Percentiles rank a stretch among this genome's conserved stretches.
Evolutionary conservation across 2,329 filamentous ascomycete genomes (phyloP).

Genomic region (Sporothrix variecibatus): DNA sequence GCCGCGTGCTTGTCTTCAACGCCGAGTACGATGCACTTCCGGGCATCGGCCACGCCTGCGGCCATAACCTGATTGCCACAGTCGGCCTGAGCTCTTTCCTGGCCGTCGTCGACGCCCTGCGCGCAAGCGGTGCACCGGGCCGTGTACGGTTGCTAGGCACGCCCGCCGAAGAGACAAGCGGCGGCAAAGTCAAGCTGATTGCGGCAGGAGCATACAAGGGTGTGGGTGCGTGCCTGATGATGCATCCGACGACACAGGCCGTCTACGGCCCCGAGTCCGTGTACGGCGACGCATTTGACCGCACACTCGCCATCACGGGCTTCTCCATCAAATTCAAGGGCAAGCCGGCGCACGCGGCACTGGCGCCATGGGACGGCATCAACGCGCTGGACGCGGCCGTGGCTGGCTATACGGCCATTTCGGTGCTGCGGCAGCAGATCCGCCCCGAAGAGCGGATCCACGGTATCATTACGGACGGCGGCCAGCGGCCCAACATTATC

Average conservation of each 20-base stretch:
- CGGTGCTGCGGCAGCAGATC: constrained; percentile 50
- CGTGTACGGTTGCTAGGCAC: constrained; percentile 42
- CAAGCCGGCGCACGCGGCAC: constrained; percentile 47
- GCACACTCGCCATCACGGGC: constrained; percentile 32
- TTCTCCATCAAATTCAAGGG: constrained; percentile 43
- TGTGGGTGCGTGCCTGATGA: constrained; percentile 44
- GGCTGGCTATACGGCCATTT: constrained; percentile 40
- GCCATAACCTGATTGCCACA: constrained; percentile 47
- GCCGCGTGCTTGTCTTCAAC: constrained; percentile 31
- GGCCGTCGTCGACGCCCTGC: constrained; percentile 35
- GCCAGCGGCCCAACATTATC: constrained; percentile 43
- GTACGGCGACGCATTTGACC: constrained; percentile 28
- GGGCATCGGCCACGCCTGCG: constrained; percentile 45
- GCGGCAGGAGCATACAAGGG: constrained; percentile 44
- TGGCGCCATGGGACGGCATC: constrained; percentile 49
- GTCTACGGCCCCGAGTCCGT: constrained; percentile 10
- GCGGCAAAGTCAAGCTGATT: constrained; percentile 48
- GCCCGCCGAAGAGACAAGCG: constrained; percentile 46
- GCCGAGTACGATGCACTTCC: constrained; percentile 37
- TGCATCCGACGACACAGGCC: constrained; percentile 37
- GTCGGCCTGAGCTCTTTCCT: constrained; percentile 42
- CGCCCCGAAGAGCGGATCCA: constrained; percentile 51
- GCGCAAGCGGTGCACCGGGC: constrained; percentile 31
- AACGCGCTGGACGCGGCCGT: constrained; percentile 52
- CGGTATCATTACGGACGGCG: constrained; percentile 47